phyloP scores from a whole-genome alignment of 2,329 filamentous ascomycete species.

The Fusarium sp. region DNA sequence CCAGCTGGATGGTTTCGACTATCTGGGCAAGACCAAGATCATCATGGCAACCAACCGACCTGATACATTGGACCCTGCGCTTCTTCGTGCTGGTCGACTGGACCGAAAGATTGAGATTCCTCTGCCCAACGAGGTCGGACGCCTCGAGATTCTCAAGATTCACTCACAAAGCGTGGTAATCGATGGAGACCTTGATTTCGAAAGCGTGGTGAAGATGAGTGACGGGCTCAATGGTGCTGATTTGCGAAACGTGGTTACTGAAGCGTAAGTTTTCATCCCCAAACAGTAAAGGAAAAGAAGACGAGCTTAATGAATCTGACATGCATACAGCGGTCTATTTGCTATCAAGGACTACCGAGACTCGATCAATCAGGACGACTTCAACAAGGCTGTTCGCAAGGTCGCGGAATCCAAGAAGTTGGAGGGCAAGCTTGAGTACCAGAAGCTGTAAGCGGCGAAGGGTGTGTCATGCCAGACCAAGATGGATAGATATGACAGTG shows the following conservation, averaged over 20 bases:
- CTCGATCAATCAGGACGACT: conserved; percentile 96
- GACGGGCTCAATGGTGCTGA: conserved; percentile 98
- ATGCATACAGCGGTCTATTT: conserved; percentile 78
- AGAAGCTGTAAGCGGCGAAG: conserved; percentile 76
- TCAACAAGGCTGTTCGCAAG: conserved; percentile 99
- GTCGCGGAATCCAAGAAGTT: conserved; percentile 97
- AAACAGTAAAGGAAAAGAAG: neutral
- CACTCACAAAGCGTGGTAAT: conserved; percentile 86
- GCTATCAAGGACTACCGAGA: conserved; percentile 99
- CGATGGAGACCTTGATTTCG: conserved; percentile 97
- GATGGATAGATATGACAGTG: conserved; percentile 16
- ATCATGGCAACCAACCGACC: conserved; percentile 99
- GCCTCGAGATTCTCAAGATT: conserved; percentile 98
- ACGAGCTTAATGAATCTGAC: conserved; percentile 32
- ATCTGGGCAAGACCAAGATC: conserved; percentile 99
- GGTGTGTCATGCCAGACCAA: conserved; percentile 12
- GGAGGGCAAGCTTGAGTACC: conserved; percentile 97
- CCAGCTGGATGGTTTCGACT: conserved; percentile 98
- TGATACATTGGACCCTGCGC: conserved; percentile 91
- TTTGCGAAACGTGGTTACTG: conserved; percentile 96
- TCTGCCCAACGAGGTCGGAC: conserved; percentile 94
- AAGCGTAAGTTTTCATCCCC: conserved; percentile 78
- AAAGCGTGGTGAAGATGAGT: conserved; percentile 99
- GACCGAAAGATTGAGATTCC: conserved; percentile 99
- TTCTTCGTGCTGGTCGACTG: conserved; percentile 90